Conservation (phyloP, 805 yeast genomes). For the Sungouiozyma ichnusensis region DNA sequence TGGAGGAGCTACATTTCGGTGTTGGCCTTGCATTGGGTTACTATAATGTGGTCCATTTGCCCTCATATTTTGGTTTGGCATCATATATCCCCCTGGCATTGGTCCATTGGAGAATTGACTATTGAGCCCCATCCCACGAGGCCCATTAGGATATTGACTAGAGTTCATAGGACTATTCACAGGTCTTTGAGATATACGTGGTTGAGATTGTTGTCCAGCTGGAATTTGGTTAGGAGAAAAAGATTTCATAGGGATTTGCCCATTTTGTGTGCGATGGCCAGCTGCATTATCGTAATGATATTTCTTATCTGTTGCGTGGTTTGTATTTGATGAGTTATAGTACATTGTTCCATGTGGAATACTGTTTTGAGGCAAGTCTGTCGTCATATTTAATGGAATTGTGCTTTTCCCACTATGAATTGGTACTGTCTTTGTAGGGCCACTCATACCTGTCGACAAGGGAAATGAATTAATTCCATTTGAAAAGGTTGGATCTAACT, state of each 20-base stretch:
- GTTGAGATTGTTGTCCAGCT: background rate
- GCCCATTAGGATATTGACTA: background rate
- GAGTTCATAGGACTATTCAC: background rate
- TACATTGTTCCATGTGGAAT: slow-evolving; percentile 3
- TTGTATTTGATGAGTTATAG: too few relatives aligned
- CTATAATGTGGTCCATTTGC: background rate
- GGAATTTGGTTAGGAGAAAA: background rate
- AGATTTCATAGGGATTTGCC: background rate
- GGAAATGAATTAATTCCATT: too few relatives aligned
- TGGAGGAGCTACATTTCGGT: background rate
- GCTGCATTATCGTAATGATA: too few relatives aligned
- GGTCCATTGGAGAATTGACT: background rate
- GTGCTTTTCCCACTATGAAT: background rate
- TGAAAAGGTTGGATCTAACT: background rate
- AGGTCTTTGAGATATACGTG: background rate
- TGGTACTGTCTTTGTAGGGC: background rate
- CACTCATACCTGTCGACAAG: background rate
- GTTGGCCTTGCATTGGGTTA: background rate
- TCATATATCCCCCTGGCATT: background rate
- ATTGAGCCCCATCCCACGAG: background rate
- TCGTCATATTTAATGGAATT: slow-evolving; percentile 11
- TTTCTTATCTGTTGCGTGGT: too few relatives aligned
- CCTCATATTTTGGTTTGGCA: background rate
- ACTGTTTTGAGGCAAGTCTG: background rate
- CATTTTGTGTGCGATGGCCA: background rate